Base-by-base conservation (phyloP, 1,139 yeast species). In the Candida pseudoviswanathii region DNA sequence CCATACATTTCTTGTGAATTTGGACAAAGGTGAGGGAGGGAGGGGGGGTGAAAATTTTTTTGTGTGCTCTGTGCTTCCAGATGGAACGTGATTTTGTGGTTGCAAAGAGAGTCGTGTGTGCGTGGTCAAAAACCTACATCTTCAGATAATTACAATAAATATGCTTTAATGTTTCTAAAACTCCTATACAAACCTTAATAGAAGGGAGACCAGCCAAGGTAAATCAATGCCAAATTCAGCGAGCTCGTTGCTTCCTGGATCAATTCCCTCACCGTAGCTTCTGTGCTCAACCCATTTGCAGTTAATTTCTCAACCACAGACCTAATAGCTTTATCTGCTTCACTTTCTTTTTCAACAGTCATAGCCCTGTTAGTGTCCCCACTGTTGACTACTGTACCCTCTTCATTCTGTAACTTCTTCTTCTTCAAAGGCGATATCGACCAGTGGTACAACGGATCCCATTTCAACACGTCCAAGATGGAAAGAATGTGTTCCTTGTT, bases 401-500 rank as follows among this genome's bases (percentile, higher is more conserved):
- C 71, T 30, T 67, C 73, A 36, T 73, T 79, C 59, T 86, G 90
- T 21, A 86, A 60, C 54, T 77, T 80, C 54, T 77, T 78, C 62
- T 76, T 81, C 50, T 86, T 64, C 10, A 87, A 65, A 0, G 95
- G 94, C 0, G 96, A 86, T 42, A 89, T 73, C 1, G 86, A 82
- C 99, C 99, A 94, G 1, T 89, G 80, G 61, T 92, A 92, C 50
- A 95, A 75, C 0, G 99, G 98, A 75, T 95, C 99, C 80, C 95
- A 90, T 57, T 87, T 76, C 55, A 95, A 70, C 6, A 94, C 96
- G 61, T 92, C 95, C 51, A 95, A 70, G 45, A 95, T 89, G 25
- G 96, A 87, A 62, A 85, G 68, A 29, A 95, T 89, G 57, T 85
- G 86, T 40, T 84, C 88, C 32, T 74, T 73, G 58, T 90, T 86